Base-by-base conservation (phyloP, 108 stramenopile species). In the Skeletonema costatum region DNA sequence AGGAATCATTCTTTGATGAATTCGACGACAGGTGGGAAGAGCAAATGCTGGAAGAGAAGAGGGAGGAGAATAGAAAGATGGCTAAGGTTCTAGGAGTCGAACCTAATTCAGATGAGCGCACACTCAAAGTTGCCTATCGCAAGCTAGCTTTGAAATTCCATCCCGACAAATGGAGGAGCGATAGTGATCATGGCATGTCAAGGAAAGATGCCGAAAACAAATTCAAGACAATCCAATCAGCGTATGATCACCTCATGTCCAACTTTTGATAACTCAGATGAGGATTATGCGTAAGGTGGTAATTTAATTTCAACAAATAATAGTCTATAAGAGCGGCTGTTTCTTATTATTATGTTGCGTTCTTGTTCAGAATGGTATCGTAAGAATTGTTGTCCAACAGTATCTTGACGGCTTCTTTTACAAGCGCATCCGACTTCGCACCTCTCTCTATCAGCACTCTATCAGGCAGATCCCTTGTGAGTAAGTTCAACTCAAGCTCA, bases 211-310 rank as follows among this genome's bases (percentile, higher is more conserved):
- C 75, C 4, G 75, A 76, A 70, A 62, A 76, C 41, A 19, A 60
- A 38, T 76, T 76, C 69, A 76, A 76, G 50, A n/a, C 36, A 10
- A 71, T 71, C 6, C 75, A 76, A 30, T 51, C 39, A 32, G 75
- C 75, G 6, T 76, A 76, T 76, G 75, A 76, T 63, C 75, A 76
- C 41, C 75, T 76, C 60, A 76, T 76, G 75, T 70, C 69, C 16
- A 76, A 76, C n/a, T 36, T 76, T 76, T 51, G 75, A 76, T 62
- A 32, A 64, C 29, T 68, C 53, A 29, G 53, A 56, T 56, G 53
- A 56, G 25, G 53, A 56, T 2, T 21, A 7, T 2, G 6, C 19
- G 9, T 56, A 56, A 53, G 21, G 53, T 25, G 53, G 25, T 25
- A 29, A 10, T 9, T 56, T 29, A 29, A 46, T 3, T 46, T 56